Evolutionary conservation across 2,329 filamentous ascomycete species (phyloP), one percentile per base, ranked within the genome.

Genomic region (Fusarium nurragi): DNA sequence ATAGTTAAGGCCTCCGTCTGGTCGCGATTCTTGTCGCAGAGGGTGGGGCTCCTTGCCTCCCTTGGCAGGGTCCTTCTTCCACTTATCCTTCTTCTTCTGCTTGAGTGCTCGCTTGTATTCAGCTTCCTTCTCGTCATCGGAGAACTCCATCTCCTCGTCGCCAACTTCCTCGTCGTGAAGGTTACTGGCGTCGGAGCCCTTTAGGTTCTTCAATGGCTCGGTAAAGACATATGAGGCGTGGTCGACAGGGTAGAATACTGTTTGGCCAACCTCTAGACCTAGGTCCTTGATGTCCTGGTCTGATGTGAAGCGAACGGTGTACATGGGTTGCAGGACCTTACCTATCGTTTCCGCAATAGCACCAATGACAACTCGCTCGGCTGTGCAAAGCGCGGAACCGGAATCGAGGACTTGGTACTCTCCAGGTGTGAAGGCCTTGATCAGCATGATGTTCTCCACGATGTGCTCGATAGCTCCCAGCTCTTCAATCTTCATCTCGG

Each of bases 171-270:
- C 95, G 69, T 98, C 95, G 76, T 97, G 91, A 52, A 97, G 84
- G 74, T 98, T 98, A 48, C 93, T 97, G 10, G 95, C 94, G 77
- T 99, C 95, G 11, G 93, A 95, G 59, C 93, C 93, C 79, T 97
- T 98, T 71, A 90, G 75, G 49, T 83, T 85, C 76, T 90, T 91
- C 55, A 98, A 81, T 8, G 90, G 88, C 75, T 95, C 86, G 0
- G 94, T 97, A 73, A 97, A 95, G 53, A 97, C 92, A 70, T 90
- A 96, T 0, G 85, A 88, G 37, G 93, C 93, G 75, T 95, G 90
- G 10, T 86, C 81, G 40, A 90, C 85, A 4, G 94, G 88, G 73
- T 97, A 98, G 79, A 87, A 97, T 4, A 98, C 80, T 45, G 86
- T 86, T 3, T 86, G 87, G 25, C 90, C 92, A 37, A 86, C 80